phyloP scores from a whole-genome alignment of 2,329 filamentous ascomycete genomes.

The Ophiostoma ips region DNA sequence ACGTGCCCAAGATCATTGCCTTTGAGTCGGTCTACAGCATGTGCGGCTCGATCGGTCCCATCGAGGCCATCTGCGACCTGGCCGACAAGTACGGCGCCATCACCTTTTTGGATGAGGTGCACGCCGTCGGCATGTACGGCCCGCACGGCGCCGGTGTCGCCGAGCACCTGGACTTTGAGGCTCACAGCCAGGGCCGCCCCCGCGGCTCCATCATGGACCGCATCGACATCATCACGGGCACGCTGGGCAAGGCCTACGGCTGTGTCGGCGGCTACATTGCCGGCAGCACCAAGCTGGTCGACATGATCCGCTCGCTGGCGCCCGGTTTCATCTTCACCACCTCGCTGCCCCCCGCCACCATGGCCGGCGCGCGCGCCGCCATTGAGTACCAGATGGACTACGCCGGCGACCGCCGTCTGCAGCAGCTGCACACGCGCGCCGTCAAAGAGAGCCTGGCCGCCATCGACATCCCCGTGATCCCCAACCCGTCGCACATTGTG shows the following conservation, averaged over 20 bases:
- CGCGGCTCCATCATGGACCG: constrained; percentile 85
- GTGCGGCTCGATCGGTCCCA: constrained; percentile 94
- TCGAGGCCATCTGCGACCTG: constrained; percentile 88
- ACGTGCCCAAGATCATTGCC: constrained; percentile 92
- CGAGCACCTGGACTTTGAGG: constrained; percentile 90
- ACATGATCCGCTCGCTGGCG: constrained; percentile 85
- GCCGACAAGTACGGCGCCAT: constrained; percentile 96
- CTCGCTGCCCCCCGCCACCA: constrained; percentile 85
- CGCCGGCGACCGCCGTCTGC: constrained; percentile 73
- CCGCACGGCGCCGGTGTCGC: constrained; percentile 90
- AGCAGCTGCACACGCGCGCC: constrained; percentile 90
- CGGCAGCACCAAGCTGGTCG: constrained; percentile 71
- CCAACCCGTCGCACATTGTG: constrained; percentile 93
- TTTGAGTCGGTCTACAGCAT: constrained; percentile 99
- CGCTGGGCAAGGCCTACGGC: constrained; percentile 92
- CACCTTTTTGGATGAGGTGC: constrained; percentile 96
- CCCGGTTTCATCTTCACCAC: constrained; percentile 99
- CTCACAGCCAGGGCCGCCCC: constrained; percentile 60
- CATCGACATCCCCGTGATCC: constrained; percentile 87
- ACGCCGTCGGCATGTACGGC: constrained; percentile 98
- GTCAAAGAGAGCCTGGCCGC: constrained; percentile 73
- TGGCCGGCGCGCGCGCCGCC: constrained; percentile 82
- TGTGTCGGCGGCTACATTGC: constrained; percentile 98
- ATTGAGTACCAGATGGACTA: constrained; percentile 89
- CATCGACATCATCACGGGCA: constrained; percentile 94